Evolutionary conservation across 2,329 filamentous ascomycete genomes (phyloP), one percentile per base, ranked within the genome.

Genomic region (Aspergillus cejpii): DNA sequence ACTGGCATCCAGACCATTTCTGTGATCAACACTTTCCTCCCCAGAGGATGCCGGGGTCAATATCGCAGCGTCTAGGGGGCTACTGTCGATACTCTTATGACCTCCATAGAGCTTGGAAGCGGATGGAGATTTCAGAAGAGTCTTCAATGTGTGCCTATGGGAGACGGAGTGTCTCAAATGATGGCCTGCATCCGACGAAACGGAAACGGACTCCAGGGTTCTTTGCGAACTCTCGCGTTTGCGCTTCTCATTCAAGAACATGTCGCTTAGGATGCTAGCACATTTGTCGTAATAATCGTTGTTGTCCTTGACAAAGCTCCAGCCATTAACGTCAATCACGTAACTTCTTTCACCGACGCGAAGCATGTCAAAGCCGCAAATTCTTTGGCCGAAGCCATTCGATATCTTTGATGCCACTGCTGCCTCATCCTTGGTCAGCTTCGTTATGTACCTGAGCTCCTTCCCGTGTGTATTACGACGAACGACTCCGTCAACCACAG

Each of bases 241-340:
- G 46, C 65, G 58, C 59, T 83, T 87, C 65, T 96, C 91, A 52
- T 81, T 81, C 52, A 94, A 74, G 55, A 98, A 97, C 62, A 94
- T 87, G 5, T 92, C 84, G 60, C 83, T 87, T 41, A 98, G 72
- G 39, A 97, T 95, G 48, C 75, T 83, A 17, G 92, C 82, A 56
- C 85, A 92, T 60, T 88, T 87, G 60, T 97, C 87, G 64, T 98
- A 98, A 67, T 98, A 98, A 49, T 94, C 90, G 51, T 96, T 91
- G 59, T 98, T 98, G 65, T 98, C 94, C 66, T 98, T 98, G 65
- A 98, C 92, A 60, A 98, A 98, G 62, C 91, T 97, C 94, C 94
- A 98, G 10, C 92, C 92, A 65, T 98, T 98, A 57, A 98, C 92
- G 59, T 98, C 92, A 55, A 98, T 98, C 39, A 98, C 92, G 68